Evolutionary conservation across 805 yeast genomes (phyloP), one percentile per base, ranked within the genome.

Genomic region (Schwanniomyces sp.): DNA sequence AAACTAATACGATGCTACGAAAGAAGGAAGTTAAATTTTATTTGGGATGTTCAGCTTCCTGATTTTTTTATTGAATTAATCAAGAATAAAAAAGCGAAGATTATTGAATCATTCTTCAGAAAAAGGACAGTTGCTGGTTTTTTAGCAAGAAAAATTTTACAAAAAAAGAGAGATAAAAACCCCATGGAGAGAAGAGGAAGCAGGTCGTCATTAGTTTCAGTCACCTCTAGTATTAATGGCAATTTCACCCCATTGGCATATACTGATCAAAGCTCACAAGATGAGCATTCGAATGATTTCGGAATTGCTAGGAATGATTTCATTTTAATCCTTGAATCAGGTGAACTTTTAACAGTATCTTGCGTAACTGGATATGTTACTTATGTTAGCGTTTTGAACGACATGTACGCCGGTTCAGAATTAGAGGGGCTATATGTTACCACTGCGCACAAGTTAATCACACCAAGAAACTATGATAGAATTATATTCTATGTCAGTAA

Each of bases 391-490:
- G 54, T 69, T 6, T 39, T 66, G 9, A 52, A 51, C 6, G 49
- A 58, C 9, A 49, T 61, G 0, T 64, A 61, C 44, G 52, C 49
- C 7, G 53, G 49, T 12, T 11, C 39, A 32, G 50, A 47, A 21
- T n/a, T 28, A 11, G 16, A 36, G 7, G 43, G 34, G 11, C 38
- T 52, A 5, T 47, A 46, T 17, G 57, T 86, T n/a, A 69, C 72
- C 0, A 70, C 81, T 2, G 84, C 85, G 46, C 78, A 76, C 44
- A 78, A 79, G 50, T 61, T 89, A 9, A 61, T 76, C 2, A 84
- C 95, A 0, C 89, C 95, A 4, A 74, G 94, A 59, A 84, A 88
- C 24, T 84, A 81, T 56, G 94, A 88, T 60, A 72, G 91, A 51
- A 66, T 88, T 27, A 81, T 88, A 1, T 79, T 83, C 48, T 72